Evolutionary conservation across 345 rosid genomes (phyloP).

Genomic region (Gossypium thurberi): DNA sequence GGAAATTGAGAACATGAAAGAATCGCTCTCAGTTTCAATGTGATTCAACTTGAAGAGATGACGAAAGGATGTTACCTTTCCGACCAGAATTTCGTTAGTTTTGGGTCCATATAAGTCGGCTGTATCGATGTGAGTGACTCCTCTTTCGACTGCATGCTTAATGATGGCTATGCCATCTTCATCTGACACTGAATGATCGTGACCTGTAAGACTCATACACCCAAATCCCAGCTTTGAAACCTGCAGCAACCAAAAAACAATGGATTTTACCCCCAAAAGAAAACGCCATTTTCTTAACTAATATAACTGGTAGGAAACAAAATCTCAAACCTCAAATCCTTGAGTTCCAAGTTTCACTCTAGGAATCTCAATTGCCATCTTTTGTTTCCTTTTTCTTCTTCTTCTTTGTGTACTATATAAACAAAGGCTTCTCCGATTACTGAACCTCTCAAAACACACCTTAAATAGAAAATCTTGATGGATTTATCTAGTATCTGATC

Average conservation of each 20-base stretch:
- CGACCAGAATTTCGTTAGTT: not conserved
- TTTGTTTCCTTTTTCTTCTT: not conserved
- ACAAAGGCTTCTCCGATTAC: not conserved
- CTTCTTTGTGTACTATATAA: not conserved
- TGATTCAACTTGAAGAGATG: too few relatives aligned
- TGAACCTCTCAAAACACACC: not conserved
- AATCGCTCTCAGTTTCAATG: too few relatives aligned
- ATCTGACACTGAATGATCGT: not conserved
- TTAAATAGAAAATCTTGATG: not conserved
- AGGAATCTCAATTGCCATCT: not conserved
- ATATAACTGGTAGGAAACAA: not conserved
- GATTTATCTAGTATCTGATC: not conserved
- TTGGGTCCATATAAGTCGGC: not conserved
- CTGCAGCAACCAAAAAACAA: not conserved
- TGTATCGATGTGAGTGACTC: not conserved
- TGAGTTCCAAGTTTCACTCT: constrained; percentile 11
- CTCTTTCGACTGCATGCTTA: not conserved
- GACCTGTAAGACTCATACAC: not conserved
- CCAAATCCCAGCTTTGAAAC: not conserved
- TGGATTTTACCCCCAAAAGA: not conserved
- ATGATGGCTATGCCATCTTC: not conserved
- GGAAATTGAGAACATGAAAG: too few relatives aligned
- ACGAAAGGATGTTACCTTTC: not conserved
- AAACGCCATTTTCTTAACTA: too few relatives aligned
- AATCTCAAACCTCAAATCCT: constrained; percentile 2